Evolutionary conservation across 768 basidiomycete genomes (phyloP).

Genomic region (Panaeolus papilionaceus): DNA sequence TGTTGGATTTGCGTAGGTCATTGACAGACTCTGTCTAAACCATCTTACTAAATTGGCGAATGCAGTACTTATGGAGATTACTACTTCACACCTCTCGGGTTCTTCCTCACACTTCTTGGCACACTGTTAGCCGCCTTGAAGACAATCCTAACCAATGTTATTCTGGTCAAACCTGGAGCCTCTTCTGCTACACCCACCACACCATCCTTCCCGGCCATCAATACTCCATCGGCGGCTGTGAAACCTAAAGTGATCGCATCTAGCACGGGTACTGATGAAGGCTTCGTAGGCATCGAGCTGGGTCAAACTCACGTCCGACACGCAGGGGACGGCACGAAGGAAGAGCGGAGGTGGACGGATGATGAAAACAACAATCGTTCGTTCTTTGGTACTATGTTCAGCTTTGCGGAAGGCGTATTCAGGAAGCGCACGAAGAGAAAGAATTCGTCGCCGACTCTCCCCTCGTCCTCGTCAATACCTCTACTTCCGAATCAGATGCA

Average conservation of each 20-base stretch:
- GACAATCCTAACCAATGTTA: slow-evolving; percentile 88
- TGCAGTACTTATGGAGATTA: slow-evolving; percentile 93
- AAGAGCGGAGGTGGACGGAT: neutral
- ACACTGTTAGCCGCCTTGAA: slow-evolving; percentile 93
- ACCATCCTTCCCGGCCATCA: slow-evolving; percentile 16
- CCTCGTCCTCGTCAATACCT: slow-evolving; percentile 17
- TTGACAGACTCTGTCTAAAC: neutral
- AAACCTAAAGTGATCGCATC: neutral
- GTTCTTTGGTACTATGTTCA: slow-evolving; percentile 7
- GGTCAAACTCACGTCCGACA: neutral
- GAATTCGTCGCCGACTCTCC: slow-evolving; percentile 22
- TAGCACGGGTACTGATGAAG: neutral
- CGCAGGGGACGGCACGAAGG: neutral
- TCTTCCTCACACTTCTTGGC: slow-evolving; percentile 88
- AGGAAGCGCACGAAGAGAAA: slow-evolving; percentile 11
- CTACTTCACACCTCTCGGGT: slow-evolving; percentile 85
- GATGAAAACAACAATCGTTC: neutral
- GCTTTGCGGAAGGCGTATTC: neutral
- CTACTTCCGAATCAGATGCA: slow-evolving; percentile 7
- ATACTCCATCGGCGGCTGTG: neutral
- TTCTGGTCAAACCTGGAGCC: slow-evolving; percentile 35
- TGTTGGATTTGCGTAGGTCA: slow-evolving; percentile 86
- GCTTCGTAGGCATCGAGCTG: slow-evolving; percentile 1
- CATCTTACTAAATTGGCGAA: slow-evolving; percentile 8
- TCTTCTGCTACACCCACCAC: slow-evolving; percentile 12